A percentile compares a stretch with the other conserved stretches of the same genome.
Conservation (phyloP, 805 yeast species). For the Torulaspora gathmanii region DNA sequence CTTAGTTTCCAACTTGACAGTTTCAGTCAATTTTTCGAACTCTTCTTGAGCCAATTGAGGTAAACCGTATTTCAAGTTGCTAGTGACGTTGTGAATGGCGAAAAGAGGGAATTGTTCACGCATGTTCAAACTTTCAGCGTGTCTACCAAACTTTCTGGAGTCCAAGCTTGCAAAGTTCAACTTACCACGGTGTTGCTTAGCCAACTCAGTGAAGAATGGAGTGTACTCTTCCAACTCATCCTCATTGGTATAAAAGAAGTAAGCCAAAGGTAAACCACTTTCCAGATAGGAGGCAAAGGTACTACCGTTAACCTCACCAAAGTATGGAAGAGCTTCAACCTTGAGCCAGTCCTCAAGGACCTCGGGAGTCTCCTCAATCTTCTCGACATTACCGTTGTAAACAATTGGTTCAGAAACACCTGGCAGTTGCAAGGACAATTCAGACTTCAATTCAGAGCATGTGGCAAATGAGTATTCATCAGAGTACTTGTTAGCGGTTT, state of each 20-base stretch:
- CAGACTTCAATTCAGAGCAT: constrained; percentile 34
- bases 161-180: constrained; percentile 86
- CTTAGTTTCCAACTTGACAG: constrained; percentile 43
- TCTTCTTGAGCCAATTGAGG: constrained; percentile 46
- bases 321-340: constrained; percentile 28
- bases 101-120: constrained; percentile 84
- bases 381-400: constrained; percentile 28
- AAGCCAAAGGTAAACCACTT: constrained; percentile 73
- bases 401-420: constrained; percentile 31
- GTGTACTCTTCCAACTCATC: constrained; percentile 59
- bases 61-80: constrained; percentile 73
- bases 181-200: constrained; percentile 71
- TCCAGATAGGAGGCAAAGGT: constrained; percentile 72
- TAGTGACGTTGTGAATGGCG: constrained; percentile 69
- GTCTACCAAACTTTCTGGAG: constrained; percentile 73
- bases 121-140: constrained; percentile 81
- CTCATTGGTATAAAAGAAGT: constrained; percentile 71
- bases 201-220: constrained; percentile 53
- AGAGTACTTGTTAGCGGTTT: constrained; percentile 59
- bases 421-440: constrained; percentile 32
- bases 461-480: constrained; percentile 60
- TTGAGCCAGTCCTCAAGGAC: constrained; percentile 41
- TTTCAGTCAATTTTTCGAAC: constrained; percentile 23
- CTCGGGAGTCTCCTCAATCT: constrained; percentile 39
- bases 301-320: constrained; percentile 66